Base-by-base conservation (phyloP, 805 yeast genomes). In the Saccharomycopsis sp. region DNA sequence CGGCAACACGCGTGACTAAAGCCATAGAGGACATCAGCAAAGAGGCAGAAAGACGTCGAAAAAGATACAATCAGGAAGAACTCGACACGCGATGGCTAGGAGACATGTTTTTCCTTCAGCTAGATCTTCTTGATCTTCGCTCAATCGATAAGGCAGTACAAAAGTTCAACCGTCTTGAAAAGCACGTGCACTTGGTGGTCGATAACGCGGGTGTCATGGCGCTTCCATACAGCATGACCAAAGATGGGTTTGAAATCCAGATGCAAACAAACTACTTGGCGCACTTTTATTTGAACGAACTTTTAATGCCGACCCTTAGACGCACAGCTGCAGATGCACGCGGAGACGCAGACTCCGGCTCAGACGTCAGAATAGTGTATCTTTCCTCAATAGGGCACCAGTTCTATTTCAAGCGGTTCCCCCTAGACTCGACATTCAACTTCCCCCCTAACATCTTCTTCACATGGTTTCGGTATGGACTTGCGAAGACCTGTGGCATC, bases 171-270 rank as follows among this genome's bases (percentile, higher is more conserved):
- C 63, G 65, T 2, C 61, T 68, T 54, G 87, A 82, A 63, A 68
- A 70, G 38, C 17, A 72, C 19, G 68, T 89, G 34, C 84, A 88
- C 68, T 70, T 89, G 22, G 74, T 89, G 38, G 77, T 89, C 52
- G 82, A 87, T 64, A 89, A 89, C 69, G 92, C 96, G 0, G 94
- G 96, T 1, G 82, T 86, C 3, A 85, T 87, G 83, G 91, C 87
- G 15, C 74, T 84, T n/a, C 93, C 96, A 0, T 83, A 74, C 68
- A 74, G 79, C 20, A 64, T 75, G 35, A 87, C 96, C 0, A 77
- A 74, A 41, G 90, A 86, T 64, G 83, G 82, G 2, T 87, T 87
- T 68, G 97, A 90, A 69, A 77, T 87, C 15, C 96, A 89, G 67
- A 72, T 88, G 59, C 96, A 88, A 66, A 84, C 91, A 1, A 87